Evolutionary conservation across 2,329 filamentous ascomycete genomes (phyloP).

Genomic region (Lasiodiplodia sp.): DNA sequence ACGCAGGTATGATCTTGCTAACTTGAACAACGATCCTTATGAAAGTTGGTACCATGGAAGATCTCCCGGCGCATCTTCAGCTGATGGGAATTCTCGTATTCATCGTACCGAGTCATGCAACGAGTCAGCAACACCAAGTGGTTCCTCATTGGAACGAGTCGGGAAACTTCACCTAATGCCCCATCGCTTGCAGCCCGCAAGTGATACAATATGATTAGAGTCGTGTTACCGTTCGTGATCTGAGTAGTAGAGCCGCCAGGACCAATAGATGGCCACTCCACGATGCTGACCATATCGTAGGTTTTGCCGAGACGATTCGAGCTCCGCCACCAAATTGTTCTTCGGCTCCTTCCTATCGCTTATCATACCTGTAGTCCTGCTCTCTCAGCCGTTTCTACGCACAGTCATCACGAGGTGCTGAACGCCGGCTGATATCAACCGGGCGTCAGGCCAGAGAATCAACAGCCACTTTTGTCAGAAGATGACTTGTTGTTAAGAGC

Average conservation of each 20-base stretch:
- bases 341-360: background rate
- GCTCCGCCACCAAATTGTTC: background rate
- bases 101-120: background rate
- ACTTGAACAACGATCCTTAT: background rate
- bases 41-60: background rate
- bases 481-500: background rate
- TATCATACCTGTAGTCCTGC: background rate
- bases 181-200: background rate
- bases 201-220: background rate
- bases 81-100: background rate
- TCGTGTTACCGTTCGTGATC: no score
- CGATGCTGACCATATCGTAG: background rate
- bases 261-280: no score
- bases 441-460: background rate
- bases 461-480: background rate
- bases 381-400: background rate
- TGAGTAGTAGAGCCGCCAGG: background rate
- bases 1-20: background rate
- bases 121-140: no score
- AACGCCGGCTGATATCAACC: background rate
- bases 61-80: background rate
- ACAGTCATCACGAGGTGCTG: background rate
- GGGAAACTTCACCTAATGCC: background rate
- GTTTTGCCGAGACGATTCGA: background rate
- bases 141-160: background rate